Evolutionary conservation across 2,329 filamentous ascomycete genomes (phyloP).

Genomic region (Pseudocercospora macadamiae): DNA sequence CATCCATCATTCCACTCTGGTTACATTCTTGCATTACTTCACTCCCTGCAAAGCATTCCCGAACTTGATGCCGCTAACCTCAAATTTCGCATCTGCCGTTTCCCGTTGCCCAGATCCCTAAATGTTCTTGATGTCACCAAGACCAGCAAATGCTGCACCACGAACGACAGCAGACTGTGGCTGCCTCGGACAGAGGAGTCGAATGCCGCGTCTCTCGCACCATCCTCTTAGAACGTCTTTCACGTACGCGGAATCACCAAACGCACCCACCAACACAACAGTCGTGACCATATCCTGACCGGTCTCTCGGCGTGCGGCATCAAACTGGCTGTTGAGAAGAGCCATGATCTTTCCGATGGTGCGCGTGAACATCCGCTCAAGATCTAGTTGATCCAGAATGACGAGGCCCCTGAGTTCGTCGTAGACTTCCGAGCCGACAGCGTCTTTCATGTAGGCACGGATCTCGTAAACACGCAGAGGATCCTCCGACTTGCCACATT

Average conservation of each 20-base stretch:
- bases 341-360: slow-evolving; percentile 13
- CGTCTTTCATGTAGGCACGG: background rate
- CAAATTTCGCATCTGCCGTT: too few species aligned
- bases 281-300: slow-evolving; percentile 18
- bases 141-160: slow-evolving; percentile 20
- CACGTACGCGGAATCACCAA: slow-evolving; percentile 21
- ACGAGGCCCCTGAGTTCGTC: slow-evolving; percentile 6
- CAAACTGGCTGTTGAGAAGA: slow-evolving; percentile 20
- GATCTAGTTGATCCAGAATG: slow-evolving; percentile 3
- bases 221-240: slow-evolving; percentile 7
- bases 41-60: too few species aligned
- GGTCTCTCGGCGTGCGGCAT: slow-evolving; percentile 7
- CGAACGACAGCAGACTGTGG: slow-evolving; percentile 23
- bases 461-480: slow-evolving; percentile 5
- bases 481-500: slow-evolving; percentile 14
- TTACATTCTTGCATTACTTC: too few species aligned
- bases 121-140: slow-evolving; percentile 17
- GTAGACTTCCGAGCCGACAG: slow-evolving; percentile 4
- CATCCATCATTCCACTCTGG: too few species aligned
- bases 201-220: slow-evolving; percentile 2
- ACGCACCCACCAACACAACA: slow-evolving; percentile 19
- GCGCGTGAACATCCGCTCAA: slow-evolving; percentile 16
- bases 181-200: slow-evolving; percentile 14
- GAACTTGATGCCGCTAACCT: too few species aligned
- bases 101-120: too few species aligned